Evolutionary conservation across 371 early-diverging fungal species (phyloP), one percentile per base, ranked within the genome.

Genomic region (Rhizomucor miehei): DNA sequence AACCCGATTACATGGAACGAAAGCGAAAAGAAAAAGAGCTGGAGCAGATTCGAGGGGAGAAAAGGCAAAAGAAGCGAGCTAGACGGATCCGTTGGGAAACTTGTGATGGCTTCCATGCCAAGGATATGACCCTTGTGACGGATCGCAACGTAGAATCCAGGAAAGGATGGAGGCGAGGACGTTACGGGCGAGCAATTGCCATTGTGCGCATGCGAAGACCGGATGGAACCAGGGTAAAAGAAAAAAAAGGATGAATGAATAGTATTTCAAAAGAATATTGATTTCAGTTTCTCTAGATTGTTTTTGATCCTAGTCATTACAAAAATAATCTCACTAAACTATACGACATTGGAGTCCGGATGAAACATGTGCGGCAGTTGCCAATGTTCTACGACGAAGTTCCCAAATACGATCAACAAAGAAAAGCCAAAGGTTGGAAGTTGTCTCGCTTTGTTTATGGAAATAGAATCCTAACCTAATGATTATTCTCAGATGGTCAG

Each of bases 181-280:
- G 87, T 29, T 91, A 88, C 71, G 89, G 89, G 44, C 81, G 90
- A 35, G 89, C 88, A 3, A 84, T 89, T 47, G 69, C 86, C 6
- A 80, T 89, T n/a, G 82, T 92, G 75, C 82, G 79, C 40, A 57
- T 88, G 23, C 66, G 69, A 35, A 76, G 77, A 24, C 53, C 57
- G 21, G 74, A 77, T 57, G 82, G 86, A 38, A 81, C 79, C 14
- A 65, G 48, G 59, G 69, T 69, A 65, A 59, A 47, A 43, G 21
- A 20, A 20, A 9, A 3, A 29, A 47, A 25, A n/a, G 2, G 14
- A 37, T 35, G 13, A 20, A 34, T 10, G 41, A 3, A 20, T 38
- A 48, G 3, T 12, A n/a, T 57, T 35, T 10, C 24, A n/a, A 5
- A 47, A 5, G 1, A 38, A 10, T 34, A 6, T 10, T 9, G 1